phyloP scores from a whole-genome alignment of 257 asterid species.

The Scutellaria galericulata region DNA sequence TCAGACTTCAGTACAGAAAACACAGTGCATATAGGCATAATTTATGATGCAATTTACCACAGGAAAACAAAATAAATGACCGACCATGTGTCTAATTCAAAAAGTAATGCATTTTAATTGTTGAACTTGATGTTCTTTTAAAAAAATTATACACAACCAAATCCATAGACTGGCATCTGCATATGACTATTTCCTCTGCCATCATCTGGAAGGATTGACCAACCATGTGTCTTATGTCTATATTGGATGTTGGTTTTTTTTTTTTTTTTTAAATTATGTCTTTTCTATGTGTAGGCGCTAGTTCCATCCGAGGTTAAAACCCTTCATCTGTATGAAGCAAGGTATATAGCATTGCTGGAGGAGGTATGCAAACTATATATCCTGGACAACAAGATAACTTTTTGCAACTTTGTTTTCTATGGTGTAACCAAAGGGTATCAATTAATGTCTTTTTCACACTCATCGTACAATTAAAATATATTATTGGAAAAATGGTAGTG shows the following conservation, averaged over 20 bases:
- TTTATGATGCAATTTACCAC: neutral
- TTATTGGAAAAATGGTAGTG: neutral
- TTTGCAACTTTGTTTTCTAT: constrained; percentile 18
- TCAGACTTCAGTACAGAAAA: too few species aligned
- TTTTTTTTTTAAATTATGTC: neutral
- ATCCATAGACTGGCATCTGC: neutral
- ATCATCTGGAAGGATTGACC: neutral
- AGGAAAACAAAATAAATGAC: neutral
- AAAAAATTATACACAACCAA: neutral
- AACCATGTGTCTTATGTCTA: neutral
- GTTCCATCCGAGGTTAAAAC: constrained; percentile 79
- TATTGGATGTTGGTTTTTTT: constrained; percentile 17
- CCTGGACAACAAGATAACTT: neutral
- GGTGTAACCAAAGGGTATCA: neutral
- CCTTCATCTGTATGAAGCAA: constrained; percentile 81
- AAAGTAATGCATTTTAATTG: neutral
- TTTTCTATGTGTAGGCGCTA: constrained; percentile 63
- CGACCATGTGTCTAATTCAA: neutral
- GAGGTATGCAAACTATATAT: constrained; percentile 53
- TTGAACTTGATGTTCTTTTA: constrained; percentile 11
- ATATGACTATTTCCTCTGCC: neutral
- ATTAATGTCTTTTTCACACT: neutral
- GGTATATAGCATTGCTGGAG: constrained; percentile 80
- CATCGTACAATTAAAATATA: constrained; percentile 3
- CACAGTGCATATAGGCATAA: neutral